A percentile compares a stretch with the other conserved stretches of the same genome.
Conservation (phyloP, 306 rosid species). For the Begonia loranthoides region DNA sequence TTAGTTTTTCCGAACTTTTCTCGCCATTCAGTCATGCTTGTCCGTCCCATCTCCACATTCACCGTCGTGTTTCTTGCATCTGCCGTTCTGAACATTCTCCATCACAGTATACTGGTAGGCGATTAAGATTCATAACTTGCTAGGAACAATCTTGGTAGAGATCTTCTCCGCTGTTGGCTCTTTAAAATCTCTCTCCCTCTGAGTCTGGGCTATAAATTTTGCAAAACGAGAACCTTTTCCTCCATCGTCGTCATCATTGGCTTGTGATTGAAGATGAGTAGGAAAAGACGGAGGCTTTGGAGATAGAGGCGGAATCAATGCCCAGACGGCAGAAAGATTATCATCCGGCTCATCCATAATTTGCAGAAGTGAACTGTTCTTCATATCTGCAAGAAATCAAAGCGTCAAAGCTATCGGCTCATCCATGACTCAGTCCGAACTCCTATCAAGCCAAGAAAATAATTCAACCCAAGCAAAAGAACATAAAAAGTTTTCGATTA, state of each 20-base stretch:
- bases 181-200: constrained; percentile 28
- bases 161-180: constrained; percentile 24
- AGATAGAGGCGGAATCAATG: constrained; percentile 60
- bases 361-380: constrained; percentile 37
- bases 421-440: background rate
- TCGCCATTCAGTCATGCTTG: too few species aligned
- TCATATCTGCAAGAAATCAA: constrained; percentile 35
- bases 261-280: constrained; percentile 22
- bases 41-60: too few species aligned
- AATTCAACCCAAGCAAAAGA: constrained; percentile 1
- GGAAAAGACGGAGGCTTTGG: constrained; percentile 42
- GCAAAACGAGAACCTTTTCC: constrained; percentile 70
- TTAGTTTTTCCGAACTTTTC: too few species aligned
- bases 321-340: constrained; percentile 70
- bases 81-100: too few species aligned
- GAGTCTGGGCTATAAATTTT: constrained; percentile 53
- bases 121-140: constrained; percentile 48
- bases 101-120: too few species aligned
- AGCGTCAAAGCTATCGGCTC: background rate
- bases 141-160: constrained; percentile 25
- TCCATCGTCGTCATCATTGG: constrained; percentile 27
- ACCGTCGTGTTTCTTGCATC: too few species aligned
- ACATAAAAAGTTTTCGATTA: background rate
- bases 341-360: constrained; percentile 55
- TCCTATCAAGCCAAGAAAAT: background rate